Evolutionary conservation across 2,329 filamentous ascomycete genomes (phyloP).

Genomic region (Epichloe gansuensis): DNA sequence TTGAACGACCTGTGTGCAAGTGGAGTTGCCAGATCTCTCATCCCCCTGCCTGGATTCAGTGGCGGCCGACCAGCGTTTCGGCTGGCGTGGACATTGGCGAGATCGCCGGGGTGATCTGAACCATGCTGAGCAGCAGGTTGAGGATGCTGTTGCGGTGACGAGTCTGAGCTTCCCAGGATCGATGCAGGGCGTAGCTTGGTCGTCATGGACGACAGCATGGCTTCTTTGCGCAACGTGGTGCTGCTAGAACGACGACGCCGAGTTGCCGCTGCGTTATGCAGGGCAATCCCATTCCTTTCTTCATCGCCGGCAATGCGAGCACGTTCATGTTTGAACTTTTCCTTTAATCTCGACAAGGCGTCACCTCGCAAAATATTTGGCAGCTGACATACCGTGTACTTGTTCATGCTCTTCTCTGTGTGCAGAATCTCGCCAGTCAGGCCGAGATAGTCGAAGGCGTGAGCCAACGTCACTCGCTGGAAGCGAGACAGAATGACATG

Average conservation of each 20-base stretch:
- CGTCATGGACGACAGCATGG: conserved; percentile 53
- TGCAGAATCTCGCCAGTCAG: conserved; percentile 82
- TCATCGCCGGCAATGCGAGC: conserved; percentile 74
- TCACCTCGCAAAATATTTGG: conserved; percentile 82
- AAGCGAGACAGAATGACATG: conserved; percentile 93
- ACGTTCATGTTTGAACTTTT: conserved; percentile 78
- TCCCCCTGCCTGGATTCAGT: conserved; percentile 7
- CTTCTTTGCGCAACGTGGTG: conserved; percentile 66
- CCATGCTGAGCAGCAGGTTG: conserved; percentile 31
- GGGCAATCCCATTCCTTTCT: conserved; percentile 73
- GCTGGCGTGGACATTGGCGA: conserved; percentile 64
- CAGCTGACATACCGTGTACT: conserved; percentile 80
- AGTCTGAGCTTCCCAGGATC: conserved; percentile 27
- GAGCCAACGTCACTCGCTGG: conserved; percentile 86
- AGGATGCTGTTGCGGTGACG: conserved; percentile 23
- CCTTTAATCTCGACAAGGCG: conserved; percentile 72
- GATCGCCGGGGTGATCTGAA: conserved; percentile 56
- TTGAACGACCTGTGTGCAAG: conserved; percentile 39
- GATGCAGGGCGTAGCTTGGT: conserved; percentile 31
- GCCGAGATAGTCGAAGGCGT: conserved; percentile 87
- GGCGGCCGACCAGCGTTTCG: conserved; percentile 40
- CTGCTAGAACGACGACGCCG: conserved; percentile 61
- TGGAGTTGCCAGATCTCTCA: conserved; percentile 28
- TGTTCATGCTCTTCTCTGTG: conserved; percentile 87
- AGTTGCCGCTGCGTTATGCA: conserved; percentile 64